These are phyloP conservation scores for Alternaria triticina DNA, from an alignment of 2,329 filamentous ascomycete genomes.

Conservation along the genomic window DNA sequence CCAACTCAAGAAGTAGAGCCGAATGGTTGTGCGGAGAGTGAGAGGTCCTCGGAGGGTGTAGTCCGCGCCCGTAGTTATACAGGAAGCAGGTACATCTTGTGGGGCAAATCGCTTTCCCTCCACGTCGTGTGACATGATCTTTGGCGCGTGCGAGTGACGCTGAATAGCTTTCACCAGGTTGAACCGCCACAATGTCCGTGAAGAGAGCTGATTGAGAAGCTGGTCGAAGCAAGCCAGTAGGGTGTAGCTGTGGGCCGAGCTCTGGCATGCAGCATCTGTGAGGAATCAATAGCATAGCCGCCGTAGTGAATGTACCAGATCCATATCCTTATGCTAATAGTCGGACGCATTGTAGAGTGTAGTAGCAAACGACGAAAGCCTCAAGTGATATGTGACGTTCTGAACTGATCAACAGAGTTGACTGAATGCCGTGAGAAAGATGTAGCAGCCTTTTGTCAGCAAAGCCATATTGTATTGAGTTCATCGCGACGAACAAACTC, in stretches of 20 bases:
- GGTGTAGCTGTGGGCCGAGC: not conserved
- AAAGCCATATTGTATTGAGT: not conserved
- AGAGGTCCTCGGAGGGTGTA: not conserved
- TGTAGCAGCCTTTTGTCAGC: not conserved
- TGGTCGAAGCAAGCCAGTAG: not conserved
- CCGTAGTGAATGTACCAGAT: not conserved
- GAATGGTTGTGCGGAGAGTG: not conserved
- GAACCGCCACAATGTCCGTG: not conserved
- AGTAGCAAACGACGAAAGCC: not conserved
- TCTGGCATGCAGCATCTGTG: not conserved
- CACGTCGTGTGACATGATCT: not conserved
- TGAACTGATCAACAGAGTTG: not conserved
- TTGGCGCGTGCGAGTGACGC: not conserved
- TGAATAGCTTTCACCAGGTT: not conserved
- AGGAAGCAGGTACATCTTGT: not conserved
- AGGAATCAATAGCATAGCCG: not conserved
- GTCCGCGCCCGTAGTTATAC: not conserved
- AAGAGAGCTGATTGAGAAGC: not conserved
- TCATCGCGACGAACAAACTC: not conserved
- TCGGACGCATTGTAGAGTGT: not conserved
- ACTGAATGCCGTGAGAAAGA: not conserved
- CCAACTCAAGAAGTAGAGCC: not conserved
- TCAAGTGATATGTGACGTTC: not conserved
- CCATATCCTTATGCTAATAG: not conserved
- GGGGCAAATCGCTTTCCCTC: not conserved